These are phyloP conservation scores for Nitzschia palea DNA, from an alignment of 108 stramenopile genomes.

Conservation along the genomic window DNA sequence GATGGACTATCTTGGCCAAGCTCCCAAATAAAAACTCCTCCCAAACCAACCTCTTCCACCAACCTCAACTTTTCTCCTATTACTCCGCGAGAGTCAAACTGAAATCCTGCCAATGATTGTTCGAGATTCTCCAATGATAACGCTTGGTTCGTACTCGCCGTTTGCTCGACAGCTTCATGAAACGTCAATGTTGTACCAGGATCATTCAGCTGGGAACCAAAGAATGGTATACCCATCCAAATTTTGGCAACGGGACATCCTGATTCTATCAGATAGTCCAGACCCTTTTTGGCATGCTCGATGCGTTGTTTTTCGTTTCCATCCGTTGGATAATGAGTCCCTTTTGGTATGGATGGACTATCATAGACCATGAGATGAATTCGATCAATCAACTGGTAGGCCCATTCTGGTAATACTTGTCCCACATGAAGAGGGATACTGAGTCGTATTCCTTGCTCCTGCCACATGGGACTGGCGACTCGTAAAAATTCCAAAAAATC, in stretches of 20 bases:
- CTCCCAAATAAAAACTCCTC: conserved; percentile 15
- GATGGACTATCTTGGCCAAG: conserved; percentile 4
- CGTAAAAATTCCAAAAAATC: conserved; percentile 25
- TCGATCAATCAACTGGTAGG: conserved; percentile 45
- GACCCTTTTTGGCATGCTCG: neutral
- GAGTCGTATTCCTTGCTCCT: neutral
- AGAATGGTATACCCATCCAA: conserved; percentile 14
- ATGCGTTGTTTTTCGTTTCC: neutral
- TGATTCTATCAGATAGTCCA: neutral
- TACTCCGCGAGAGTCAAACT: neutral
- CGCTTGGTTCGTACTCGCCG: too few relatives aligned
- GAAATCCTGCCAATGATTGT: neutral
- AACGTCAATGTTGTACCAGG: neutral
- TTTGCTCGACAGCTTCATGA: neutral
- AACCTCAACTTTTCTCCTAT: neutral
- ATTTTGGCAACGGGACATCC: conserved; percentile 2
- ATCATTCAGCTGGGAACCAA: neutral
- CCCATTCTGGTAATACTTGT: conserved; percentile 17
- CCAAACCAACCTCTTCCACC: neutral
- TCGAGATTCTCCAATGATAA: neutral
- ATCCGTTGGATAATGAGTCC: too few relatives aligned
- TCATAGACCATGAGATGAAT: conserved; percentile 69
- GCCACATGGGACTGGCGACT: conserved; percentile 2
- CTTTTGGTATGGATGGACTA: conserved; percentile 16
- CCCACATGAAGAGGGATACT: conserved; percentile 12